Base-by-base conservation (phyloP, 83 land plant genomes). In the Picea abies region DNA sequence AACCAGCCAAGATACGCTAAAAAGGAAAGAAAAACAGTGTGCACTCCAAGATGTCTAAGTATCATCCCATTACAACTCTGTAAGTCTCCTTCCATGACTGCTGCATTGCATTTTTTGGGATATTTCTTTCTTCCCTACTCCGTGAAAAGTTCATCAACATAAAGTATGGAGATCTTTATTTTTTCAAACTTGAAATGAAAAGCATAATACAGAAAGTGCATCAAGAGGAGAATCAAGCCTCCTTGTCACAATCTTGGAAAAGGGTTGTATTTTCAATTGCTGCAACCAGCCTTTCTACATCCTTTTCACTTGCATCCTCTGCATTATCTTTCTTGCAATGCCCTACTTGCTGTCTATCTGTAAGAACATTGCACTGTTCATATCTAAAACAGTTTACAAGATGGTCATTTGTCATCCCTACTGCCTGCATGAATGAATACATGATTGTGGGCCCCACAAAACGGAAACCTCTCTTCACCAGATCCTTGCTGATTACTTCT, bases 391-490 rank as follows among this genome's bases (percentile, higher is more conserved):
- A 92, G 77, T 82, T 83, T 29, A 88, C 84, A 26, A 92, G 89
- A 80, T 92, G 94, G 35, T 92, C 94, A 60, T 88, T 92, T 47
- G 94, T 90, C 0, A 92, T 79, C 49, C 98, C 98, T 49, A 93
- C 87, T 29, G 82, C 93, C 61, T 96, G 98, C 96, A 96, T 92
- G 86, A 96, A 92, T 7, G 98, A 88, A 85, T 96, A 94, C 80
- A 96, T 83, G 76, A 94, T 87, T 5, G 96, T 92, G 17, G 96
- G 98, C 3, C 98, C 94, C 60, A 96, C 98, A 68, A 87, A 82
- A 17, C 98, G 86, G 86, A 96, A 94, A 0, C 98, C 98, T 67
- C 98, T 83, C 78, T 84, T 78, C 70, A 96, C 84, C n/a, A 96
- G 84, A 75, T 96, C 98, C 70, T 94, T 93, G 88, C 98, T 96